These are phyloP conservation scores for Venturia nashicola DNA, from an alignment of 2,329 filamentous ascomycete genomes.

Conservation along the genomic window DNA sequence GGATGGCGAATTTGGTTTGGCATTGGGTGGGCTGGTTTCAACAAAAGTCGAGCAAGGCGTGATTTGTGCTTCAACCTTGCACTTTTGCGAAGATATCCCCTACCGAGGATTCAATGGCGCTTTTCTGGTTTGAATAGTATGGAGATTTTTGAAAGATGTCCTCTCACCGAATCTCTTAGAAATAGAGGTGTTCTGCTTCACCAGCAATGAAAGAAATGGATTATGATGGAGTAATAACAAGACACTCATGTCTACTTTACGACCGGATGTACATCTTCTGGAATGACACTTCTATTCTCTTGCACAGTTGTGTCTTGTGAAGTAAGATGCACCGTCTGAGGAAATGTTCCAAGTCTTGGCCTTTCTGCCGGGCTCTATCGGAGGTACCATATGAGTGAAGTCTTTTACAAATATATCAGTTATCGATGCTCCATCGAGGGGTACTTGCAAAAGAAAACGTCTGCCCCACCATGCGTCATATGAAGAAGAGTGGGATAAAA, in stretches of 20 bases:
- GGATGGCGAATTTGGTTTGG: background rate
- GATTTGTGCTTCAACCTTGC: background rate
- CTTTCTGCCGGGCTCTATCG: too few species aligned
- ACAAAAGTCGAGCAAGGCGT: constrained; percentile 4
- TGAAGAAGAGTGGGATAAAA: background rate
- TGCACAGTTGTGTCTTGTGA: too few species aligned
- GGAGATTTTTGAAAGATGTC: background rate
- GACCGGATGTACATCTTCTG: too few species aligned
- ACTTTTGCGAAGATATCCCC: background rate
- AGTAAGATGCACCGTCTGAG: too few species aligned
- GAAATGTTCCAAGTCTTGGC: too few species aligned
- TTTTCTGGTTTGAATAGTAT: background rate
- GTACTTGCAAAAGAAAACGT: background rate
- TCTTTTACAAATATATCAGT: too few species aligned
- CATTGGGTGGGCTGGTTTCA: background rate
- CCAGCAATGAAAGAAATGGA: background rate
- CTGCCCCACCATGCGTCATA: background rate
- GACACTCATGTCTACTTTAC: too few species aligned
- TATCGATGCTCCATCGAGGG: too few species aligned
- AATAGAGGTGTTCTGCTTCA: background rate
- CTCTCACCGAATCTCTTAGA: background rate
- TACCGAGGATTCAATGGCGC: background rate
- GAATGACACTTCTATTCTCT: too few species aligned
- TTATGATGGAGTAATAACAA: background rate
- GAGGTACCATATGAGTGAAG: too few species aligned